Base-by-base conservation (phyloP, 2,329 filamentous ascomycete genomes). In the Leptographium galeiforme region DNA sequence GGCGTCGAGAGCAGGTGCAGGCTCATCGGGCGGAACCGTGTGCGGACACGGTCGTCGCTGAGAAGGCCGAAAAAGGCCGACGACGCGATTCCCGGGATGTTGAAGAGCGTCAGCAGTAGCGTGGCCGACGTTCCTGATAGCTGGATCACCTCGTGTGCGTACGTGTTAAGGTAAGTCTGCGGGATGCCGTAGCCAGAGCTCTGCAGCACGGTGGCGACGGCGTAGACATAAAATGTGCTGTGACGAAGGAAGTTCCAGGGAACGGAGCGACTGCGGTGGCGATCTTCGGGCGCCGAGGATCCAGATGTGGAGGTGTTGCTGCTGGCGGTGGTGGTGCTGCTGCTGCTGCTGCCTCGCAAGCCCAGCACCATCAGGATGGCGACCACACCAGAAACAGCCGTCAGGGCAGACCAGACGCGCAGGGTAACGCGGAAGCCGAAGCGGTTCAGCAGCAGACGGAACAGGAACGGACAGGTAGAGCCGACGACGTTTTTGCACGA, bases 401-500 rank as follows among this genome's bases (percentile, higher is more conserved):
- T 33, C 11, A 53, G 18, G 11, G 39, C 46, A 4, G 52, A 19
- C 52, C 52, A 53, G 70, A 44, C 19, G 8, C 25, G 41, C 16
- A 54, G 11, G n/a, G 53, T 50, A 8, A 25, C 36, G 5, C 30
- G 34, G 38, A 41, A 49, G 44, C 53, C 53, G 18, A 49, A 48
- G 13, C 16, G 30, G 18, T 49, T 40, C n/a, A 53, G 30, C 30
- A 53, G 16, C 18, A 14, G 12, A 1, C 52, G 52, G 30, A 53
- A 14, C n/a, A 53, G 11, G 14, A n/a, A n/a, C n/a, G n/a, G n/a
- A n/a, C n/a, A n/a, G n/a, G n/a, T n/a, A n/a, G n/a, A n/a, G n/a
- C n/a, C n/a, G n/a, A n/a, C n/a, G n/a, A n/a, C n/a, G n/a, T n/a
- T n/a, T n/a, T n/a, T n/a, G n/a, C n/a, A n/a, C n/a, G n/a, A n/a